Conservation (phyloP, 2,329 filamentous ascomycete species). For the Neopestalotiopsis rosae region DNA sequence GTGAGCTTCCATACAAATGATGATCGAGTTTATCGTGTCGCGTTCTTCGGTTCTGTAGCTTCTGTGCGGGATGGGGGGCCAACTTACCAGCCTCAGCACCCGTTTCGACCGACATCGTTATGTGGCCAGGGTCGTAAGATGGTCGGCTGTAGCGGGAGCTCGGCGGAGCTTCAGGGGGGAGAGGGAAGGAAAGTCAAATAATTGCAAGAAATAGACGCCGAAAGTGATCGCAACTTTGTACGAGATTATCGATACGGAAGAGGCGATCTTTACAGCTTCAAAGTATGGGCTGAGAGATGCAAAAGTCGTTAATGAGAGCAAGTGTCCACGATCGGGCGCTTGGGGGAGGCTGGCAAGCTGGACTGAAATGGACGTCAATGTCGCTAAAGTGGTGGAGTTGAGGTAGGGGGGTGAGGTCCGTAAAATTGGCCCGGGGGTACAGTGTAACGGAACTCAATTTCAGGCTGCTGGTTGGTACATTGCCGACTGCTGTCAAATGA, state of each 20-base stretch:
- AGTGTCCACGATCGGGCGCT: background rate
- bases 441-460: constrained; percentile 7
- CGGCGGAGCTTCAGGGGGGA: constrained; percentile 20
- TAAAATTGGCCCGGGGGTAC: constrained; percentile 8
- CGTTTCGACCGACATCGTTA: constrained; percentile 37
- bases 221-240: background rate
- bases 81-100: constrained; percentile 27
- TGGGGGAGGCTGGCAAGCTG: constrained; percentile 12
- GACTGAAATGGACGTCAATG: constrained; percentile 5
- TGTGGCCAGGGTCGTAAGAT: constrained; percentile 32
- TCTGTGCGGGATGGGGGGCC: background rate
- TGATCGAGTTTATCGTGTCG: background rate
- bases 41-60: background rate
- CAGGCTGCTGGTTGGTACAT: background rate
- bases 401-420: constrained; percentile 15
- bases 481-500: background rate
- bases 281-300: background rate
- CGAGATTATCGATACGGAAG: background rate
- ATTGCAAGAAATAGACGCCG: background rate
- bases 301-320: constrained; percentile 7
- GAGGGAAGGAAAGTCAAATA: background rate
- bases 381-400: constrained; percentile 13
- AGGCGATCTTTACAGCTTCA: background rate
- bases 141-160: constrained; percentile 28
- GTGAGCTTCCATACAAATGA: constrained; percentile 24